Evolutionary conservation across 2,329 filamentous ascomycete genomes (phyloP).

Genomic region (Chrysoporthe austroafricana): DNA sequence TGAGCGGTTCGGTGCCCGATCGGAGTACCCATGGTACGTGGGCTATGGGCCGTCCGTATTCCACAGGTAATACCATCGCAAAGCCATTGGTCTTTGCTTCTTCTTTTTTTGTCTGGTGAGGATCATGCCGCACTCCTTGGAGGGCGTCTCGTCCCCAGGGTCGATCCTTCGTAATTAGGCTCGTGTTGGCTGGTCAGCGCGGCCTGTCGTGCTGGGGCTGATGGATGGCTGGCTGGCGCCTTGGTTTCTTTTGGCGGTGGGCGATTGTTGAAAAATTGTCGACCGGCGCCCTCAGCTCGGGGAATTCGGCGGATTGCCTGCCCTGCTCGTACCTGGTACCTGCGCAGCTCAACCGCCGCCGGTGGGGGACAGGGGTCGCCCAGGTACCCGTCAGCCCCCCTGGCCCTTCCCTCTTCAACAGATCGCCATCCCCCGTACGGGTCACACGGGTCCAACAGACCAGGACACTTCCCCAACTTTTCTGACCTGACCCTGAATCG

Average conservation of each 20-base stretch:
- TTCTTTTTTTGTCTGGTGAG: neutral
- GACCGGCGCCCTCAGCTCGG: slow-evolving; percentile 3
- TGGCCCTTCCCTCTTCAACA: slow-evolving; percentile 4
- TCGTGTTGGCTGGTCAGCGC: slow-evolving; percentile 5
- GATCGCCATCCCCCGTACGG: neutral
- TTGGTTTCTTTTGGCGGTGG: too few relatives aligned
- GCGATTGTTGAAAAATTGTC: neutral
- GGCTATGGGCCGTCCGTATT: neutral
- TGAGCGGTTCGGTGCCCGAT: slow-evolving; percentile 15
- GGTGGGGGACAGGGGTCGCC: slow-evolving; percentile 7
- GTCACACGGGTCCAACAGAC: slow-evolving; percentile 29
- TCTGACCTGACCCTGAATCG: slow-evolving; percentile 26
- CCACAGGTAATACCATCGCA: neutral
- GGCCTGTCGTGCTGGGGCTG: neutral
- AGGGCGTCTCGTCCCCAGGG: neutral
- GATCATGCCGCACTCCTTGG: too few relatives aligned
- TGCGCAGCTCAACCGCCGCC: slow-evolving; percentile 9
- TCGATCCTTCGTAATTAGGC: neutral
- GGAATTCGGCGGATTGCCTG: slow-evolving; percentile 11
- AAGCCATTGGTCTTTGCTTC: neutral
- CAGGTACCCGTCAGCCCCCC: neutral
- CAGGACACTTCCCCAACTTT: slow-evolving; percentile 38
- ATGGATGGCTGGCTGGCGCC: too few relatives aligned
- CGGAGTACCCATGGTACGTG: neutral
- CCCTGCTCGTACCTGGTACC: slow-evolving; percentile 10